A percentile compares a stretch with the other conserved stretches of the same genome.
Evolutionary conservation across 768 basidiomycete species (phyloP).

Genomic region (Lentinula lateritia): DNA sequence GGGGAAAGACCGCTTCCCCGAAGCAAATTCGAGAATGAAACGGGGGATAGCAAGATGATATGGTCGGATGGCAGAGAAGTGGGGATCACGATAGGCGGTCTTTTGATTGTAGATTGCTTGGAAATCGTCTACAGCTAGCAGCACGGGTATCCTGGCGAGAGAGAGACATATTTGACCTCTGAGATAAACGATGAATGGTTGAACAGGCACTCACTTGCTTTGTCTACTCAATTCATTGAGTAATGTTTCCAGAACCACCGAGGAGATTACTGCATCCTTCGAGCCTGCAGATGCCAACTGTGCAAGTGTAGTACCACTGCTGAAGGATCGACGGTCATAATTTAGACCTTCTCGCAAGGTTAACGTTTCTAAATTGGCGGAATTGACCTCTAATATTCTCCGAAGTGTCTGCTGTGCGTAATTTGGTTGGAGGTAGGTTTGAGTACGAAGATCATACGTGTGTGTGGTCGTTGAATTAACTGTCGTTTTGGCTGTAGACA

Average conservation of each 20-base stretch:
- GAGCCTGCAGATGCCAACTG: constrained; percentile 49
- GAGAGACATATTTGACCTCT: not conserved
- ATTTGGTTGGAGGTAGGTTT: constrained; percentile 69
- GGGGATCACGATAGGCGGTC: constrained; percentile 68
- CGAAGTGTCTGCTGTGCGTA: constrained; percentile 61
- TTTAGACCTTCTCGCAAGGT: constrained; percentile 26
- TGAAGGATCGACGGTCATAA: constrained; percentile 40
- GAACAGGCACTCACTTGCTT: constrained; percentile 41
- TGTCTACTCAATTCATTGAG: constrained; percentile 62
- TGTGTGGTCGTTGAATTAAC: constrained; percentile 75
- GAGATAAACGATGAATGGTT: not conserved
- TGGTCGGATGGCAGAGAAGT: constrained; percentile 60
- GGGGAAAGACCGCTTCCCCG: constrained; percentile 66
- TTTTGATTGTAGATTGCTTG: constrained; percentile 68
- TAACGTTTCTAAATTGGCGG: constrained; percentile 26
- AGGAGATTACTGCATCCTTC: constrained; percentile 16
- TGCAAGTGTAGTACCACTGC: constrained; percentile 36
- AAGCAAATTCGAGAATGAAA: constrained; percentile 70
- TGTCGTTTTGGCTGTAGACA: constrained; percentile 33
- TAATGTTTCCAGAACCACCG: constrained; percentile 18
- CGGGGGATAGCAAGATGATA: constrained; percentile 80
- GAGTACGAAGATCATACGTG: constrained; percentile 68
- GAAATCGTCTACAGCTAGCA: constrained; percentile 85
- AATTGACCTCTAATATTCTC: constrained; percentile 58
- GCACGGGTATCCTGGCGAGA: constrained; percentile 57